Conservation (phyloP, 139 green algal species). For the Spirogloea muscicola region DNA sequence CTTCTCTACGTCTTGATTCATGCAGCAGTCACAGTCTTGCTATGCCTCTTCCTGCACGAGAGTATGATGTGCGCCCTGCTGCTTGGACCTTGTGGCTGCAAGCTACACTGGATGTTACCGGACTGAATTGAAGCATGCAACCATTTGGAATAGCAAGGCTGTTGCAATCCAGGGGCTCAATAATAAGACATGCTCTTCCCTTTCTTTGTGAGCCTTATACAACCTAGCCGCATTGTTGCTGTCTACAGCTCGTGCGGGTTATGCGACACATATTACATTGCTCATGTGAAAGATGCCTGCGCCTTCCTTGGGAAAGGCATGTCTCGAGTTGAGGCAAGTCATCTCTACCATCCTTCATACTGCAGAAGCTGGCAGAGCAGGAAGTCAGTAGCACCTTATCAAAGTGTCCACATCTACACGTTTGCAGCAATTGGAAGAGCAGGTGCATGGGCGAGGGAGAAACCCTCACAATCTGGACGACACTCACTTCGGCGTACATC, state of each 20-base stretch:
- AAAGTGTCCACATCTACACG: too few relatives aligned
- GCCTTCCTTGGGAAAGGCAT: conserved; percentile 91
- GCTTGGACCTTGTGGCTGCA: background rate
- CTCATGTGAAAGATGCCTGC: conserved; percentile 92
- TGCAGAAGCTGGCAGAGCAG: too few relatives aligned
- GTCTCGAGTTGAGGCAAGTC: conserved; percentile 58
- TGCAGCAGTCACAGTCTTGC: background rate
- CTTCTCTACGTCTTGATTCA: background rate
- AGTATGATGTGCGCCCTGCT: background rate
- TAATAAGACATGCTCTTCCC: background rate
- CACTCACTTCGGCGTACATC: conserved; percentile 73
- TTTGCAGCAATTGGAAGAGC: conserved; percentile 62
- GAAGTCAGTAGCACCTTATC: too few relatives aligned
- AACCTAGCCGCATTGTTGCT: background rate
- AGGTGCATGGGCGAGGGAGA: conserved; percentile 59
- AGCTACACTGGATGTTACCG: background rate
- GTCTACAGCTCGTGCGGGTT: conserved; percentile 75
- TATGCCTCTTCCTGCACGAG: background rate
- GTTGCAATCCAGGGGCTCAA: too few relatives aligned
- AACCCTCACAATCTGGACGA: conserved; percentile 68
- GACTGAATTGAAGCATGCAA: too few relatives aligned
- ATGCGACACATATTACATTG: conserved; percentile 94
- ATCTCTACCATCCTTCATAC: too few relatives aligned
- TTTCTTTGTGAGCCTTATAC: background rate
- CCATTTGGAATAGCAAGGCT: too few relatives aligned